These are phyloP conservation scores for Monilinia fructigena DNA, from an alignment of 2,329 filamentous ascomycete species.

Conservation along the genomic window DNA sequence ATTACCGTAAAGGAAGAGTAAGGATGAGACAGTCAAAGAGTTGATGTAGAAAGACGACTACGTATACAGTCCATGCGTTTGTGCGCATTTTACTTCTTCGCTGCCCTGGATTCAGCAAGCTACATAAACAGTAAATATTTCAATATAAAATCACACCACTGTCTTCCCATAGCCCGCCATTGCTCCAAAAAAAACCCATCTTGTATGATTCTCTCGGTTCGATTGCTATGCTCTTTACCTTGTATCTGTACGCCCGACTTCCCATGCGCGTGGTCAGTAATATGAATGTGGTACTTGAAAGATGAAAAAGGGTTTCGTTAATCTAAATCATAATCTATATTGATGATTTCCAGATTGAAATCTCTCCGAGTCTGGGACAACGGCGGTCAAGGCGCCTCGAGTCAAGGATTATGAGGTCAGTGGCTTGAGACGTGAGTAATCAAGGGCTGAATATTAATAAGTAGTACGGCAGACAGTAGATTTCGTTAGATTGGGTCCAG, in stretches of 20 bases:
- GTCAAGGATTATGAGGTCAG: not conserved
- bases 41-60: not conserved
- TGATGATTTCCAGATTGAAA: not conserved
- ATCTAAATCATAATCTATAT: conserved; percentile 5
- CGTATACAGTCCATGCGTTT: not conserved
- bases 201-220: not conserved
- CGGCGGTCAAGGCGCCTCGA: conserved; percentile 8
- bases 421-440: conserved; percentile 3
- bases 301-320: not conserved
- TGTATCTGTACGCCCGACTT: not conserved
- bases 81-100: conserved; percentile 1
- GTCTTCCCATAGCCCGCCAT: conserved; percentile 3
- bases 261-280: not conserved
- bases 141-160: not conserved
- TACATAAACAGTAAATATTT: not conserved
- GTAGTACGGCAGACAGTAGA: conserved; percentile 9
- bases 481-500: conserved; percentile 8
- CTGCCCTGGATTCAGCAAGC: conserved; percentile 1
- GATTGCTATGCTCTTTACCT: not conserved
- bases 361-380: conserved; percentile 11
- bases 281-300: not conserved
- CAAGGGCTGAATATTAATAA: conserved; percentile 1
- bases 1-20: not conserved
- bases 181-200: not conserved
- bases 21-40: not conserved